Conservation (phyloP, 208 protist species). For the Wallacemonas sp. region DNA sequence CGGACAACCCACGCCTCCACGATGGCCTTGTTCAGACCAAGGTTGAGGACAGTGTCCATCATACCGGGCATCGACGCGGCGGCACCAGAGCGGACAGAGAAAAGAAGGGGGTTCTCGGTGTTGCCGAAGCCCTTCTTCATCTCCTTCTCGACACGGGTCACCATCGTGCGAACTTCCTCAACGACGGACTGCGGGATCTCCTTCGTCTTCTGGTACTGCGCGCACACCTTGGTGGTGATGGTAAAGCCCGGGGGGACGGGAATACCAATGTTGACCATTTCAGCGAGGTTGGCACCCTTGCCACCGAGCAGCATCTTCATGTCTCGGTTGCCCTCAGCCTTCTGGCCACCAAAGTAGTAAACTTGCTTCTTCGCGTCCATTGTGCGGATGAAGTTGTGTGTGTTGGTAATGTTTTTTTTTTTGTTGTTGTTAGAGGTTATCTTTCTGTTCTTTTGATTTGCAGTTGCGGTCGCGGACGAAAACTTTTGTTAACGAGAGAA, state of each 20-base stretch:
- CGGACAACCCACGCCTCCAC: conserved; percentile 74
- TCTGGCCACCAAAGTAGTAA: conserved; percentile 78
- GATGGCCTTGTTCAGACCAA: conserved; percentile 90
- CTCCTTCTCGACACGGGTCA: conserved; percentile 81
- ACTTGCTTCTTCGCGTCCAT: conserved; percentile 69
- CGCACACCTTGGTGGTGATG: conserved; percentile 91
- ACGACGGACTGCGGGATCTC: conserved; percentile 55
- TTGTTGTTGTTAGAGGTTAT: too few relatives aligned
- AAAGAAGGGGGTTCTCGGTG: conserved; percentile 83
- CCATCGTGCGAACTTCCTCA: conserved; percentile 61
- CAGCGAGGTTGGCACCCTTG: conserved; percentile 92
- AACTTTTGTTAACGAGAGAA: too few relatives aligned
- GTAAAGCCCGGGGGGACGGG: conserved; percentile 94
- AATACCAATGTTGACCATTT: conserved; percentile 93
- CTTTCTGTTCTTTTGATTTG: too few relatives aligned
- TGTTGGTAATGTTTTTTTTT: conserved; percentile 7
- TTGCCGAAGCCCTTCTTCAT: conserved; percentile 87
- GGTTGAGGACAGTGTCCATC: conserved; percentile 96
- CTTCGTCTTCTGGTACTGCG: conserved; percentile 68
- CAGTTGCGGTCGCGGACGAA: too few relatives aligned
- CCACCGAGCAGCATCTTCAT: conserved; percentile 94
- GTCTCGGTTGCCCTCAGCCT: conserved; percentile 78
- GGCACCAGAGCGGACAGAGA: conserved; percentile 94
- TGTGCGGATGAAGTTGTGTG: conserved; percentile 17
- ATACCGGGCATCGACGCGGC: conserved; percentile 96